phyloP scores from a whole-genome alignment of 176 grass and related monocot species.

The Pontederia paniculata region DNA sequence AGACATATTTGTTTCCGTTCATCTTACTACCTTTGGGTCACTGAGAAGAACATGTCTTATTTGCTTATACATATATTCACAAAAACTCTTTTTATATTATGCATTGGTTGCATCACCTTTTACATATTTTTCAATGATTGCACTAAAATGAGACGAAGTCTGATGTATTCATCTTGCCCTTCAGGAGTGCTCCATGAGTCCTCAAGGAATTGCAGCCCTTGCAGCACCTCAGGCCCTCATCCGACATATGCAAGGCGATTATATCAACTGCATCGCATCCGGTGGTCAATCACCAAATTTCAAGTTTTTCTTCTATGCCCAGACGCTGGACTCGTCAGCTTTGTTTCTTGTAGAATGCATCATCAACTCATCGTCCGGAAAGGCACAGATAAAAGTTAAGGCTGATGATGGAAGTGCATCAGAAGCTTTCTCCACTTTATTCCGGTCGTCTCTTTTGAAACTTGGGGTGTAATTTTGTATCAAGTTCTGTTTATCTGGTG shows the following conservation, averaged over 20 bases:
- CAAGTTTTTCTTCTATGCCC: conserved; percentile 97
- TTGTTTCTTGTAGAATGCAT: conserved; percentile 96
- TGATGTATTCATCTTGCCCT: not conserved
- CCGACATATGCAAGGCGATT: conserved; percentile 78
- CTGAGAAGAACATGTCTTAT: too few species aligned
- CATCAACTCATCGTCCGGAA: conserved; percentile 72
- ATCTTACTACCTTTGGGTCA: too few species aligned
- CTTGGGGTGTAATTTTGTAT: conserved; percentile 30
- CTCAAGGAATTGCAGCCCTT: conserved; percentile 68
- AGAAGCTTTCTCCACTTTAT: conserved; percentile 58
- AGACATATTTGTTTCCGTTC: too few species aligned
- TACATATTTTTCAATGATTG: not conserved
- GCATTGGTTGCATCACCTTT: not conserved
- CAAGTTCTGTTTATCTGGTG: not conserved
- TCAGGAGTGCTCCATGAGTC: conserved; percentile 64
- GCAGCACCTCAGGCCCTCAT: conserved; percentile 79
- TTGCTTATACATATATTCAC: too few species aligned
- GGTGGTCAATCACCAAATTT: conserved; percentile 92
- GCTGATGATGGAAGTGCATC: conserved; percentile 54
- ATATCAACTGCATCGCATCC: conserved; percentile 89
- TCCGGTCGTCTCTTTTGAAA: conserved; percentile 63
- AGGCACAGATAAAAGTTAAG: conserved; percentile 87
- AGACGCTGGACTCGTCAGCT: conserved; percentile 45
- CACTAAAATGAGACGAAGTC: not conserved
- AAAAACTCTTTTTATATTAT: not conserved